Base-by-base conservation (phyloP, 768 basidiomycete species). In the Atractiella rhizophila region DNA sequence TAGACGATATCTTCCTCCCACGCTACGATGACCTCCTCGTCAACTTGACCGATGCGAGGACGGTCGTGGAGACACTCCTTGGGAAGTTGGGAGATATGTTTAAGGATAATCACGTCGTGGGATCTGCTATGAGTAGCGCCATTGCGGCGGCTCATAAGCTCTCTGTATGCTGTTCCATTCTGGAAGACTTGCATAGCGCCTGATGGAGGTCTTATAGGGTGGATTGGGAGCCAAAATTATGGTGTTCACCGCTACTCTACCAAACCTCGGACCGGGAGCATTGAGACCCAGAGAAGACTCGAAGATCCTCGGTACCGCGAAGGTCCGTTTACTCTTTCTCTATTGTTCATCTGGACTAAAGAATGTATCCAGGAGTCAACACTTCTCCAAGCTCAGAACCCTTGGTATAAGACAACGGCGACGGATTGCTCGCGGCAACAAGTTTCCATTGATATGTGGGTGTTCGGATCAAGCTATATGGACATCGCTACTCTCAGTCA, bases 371-470 rank as follows among this genome's bases (percentile, higher is more conserved):
- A 83, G 74, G 91, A 98, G 66, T 86, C 82, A 11, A 70, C 71
- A 13, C 65, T 98, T 11, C 68, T 98, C 26, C 83, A 86, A 64
- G 69, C 91, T n/a, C 83, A 79, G 0, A 77, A 76, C 15, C 70
- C 76, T 4, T 98, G 88, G 65, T 96, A 94, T 67, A 98, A 98
- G 66, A 82, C 80, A 0, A 94, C 96, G 50, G 85, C 91, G 15
- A 98, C 96, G 54, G 91, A 96, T 51, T 96, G 88, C 57, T 94
- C 88, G 11, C 73, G 86, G 43, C 74, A 80, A 4, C 91, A 96
- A 59, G 81, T 98, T 33, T 82, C 85, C 0, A 88, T 96, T 44
- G 88, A 96, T 58, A 94, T 98, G 88, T 96, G 96, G 74, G 65
- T 98, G 43, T 96, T 94, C 65, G 80, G 80, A 49, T 67, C 82